These are phyloP conservation scores for Petunia axillaris DNA, from an alignment of 257 asterid genomes.

Conservation along the genomic window DNA sequence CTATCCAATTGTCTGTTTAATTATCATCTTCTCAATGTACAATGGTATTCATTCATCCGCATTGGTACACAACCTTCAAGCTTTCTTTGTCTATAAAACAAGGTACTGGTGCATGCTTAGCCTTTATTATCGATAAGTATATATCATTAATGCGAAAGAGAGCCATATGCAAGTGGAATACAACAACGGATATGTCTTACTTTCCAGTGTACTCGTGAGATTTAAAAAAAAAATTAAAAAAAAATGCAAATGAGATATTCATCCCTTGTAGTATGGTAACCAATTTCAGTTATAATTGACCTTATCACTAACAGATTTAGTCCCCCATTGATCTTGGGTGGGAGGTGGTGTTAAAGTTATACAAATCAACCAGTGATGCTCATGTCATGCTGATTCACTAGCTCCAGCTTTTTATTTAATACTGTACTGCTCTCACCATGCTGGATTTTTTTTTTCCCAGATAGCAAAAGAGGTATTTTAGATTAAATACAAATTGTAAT, in stretches of 20 bases:
- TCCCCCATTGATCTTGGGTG: neutral
- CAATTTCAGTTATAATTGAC: neutral
- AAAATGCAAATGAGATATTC: neutral
- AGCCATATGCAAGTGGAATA: neutral
- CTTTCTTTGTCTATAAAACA: neutral
- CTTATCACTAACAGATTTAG: neutral
- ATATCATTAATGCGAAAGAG: constrained; percentile 1
- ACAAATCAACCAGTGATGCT: neutral
- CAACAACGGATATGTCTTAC: neutral
- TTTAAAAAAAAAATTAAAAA: too few species aligned
- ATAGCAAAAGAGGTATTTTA: neutral
- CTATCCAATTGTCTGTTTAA: neutral
- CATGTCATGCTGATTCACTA: neutral
- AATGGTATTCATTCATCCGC: neutral
- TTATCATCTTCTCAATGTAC: neutral
- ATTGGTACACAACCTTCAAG: neutral
- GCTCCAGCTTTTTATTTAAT: neutral
- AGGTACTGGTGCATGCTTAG: neutral
- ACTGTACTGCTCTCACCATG: neutral
- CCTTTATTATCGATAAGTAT: neutral
- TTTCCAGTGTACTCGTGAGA: too few species aligned
- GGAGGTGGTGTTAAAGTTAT: neutral
- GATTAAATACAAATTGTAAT: neutral
- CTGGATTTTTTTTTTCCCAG: neutral
- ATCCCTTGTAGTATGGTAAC: neutral